A percentile compares a stretch with the other conserved stretches of the same genome.
These are phyloP conservation scores for Mortierella sp. DNA, from an alignment of 371 early-diverging fungal species.

Conservation along the genomic window DNA sequence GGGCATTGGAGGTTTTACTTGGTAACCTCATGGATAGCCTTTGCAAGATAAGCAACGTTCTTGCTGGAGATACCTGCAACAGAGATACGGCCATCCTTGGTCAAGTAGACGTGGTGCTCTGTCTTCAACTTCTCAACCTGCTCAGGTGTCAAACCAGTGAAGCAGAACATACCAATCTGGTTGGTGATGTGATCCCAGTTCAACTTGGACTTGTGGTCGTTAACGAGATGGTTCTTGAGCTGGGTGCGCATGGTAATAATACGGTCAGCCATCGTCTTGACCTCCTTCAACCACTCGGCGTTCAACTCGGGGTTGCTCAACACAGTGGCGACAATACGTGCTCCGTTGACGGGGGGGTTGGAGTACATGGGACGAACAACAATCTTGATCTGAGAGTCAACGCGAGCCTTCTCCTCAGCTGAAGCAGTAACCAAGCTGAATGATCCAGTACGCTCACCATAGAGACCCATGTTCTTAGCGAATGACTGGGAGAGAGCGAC, in stretches of 20 bases:
- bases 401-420: conserved; percentile 85
- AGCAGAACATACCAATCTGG: conserved; percentile 99
- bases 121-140: conserved; percentile 88
- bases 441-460: conserved; percentile 98
- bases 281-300: conserved; percentile 92
- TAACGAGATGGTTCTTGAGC: conserved; percentile 85
- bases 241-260: conserved; percentile 94
- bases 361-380: conserved; percentile 98
- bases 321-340: conserved; percentile 93
- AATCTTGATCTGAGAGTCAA: conserved; percentile 96
- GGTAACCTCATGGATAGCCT: conserved; percentile 96
- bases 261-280: conserved; percentile 97
- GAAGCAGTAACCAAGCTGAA: conserved; percentile 89
- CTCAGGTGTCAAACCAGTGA: conserved; percentile 93
- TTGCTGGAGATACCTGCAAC: conserved; percentile 95
- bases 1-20: conserved; percentile 58
- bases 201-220: conserved; percentile 82
- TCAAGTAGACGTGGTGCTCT: conserved; percentile 95
- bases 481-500: conserved; percentile 95
- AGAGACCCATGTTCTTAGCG: conserved; percentile 99
- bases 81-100: conserved; percentile 97
- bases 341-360: conserved; percentile 96
- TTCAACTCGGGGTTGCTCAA: conserved; percentile 83
- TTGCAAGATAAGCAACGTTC: conserved; percentile 96
- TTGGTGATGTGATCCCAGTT: conserved; percentile 96